A percentile compares a stretch with the other conserved stretches of the same genome.
These are phyloP conservation scores for Populus tomentosa DNA, from an alignment of 441 rosid genomes.

Conservation along the genomic window DNA sequence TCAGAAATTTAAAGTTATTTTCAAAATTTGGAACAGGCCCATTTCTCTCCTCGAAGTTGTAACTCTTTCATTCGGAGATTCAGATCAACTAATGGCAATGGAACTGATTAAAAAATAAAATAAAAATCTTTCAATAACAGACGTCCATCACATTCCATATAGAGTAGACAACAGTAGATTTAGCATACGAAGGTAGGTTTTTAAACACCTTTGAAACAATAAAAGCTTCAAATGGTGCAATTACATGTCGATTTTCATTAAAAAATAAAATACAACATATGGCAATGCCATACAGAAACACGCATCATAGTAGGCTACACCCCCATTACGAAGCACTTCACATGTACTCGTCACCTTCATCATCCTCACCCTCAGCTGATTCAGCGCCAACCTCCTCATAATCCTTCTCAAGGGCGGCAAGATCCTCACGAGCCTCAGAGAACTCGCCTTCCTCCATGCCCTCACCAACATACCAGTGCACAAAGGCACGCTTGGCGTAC, in stretches of 20 bases:
- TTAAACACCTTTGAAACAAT: no score
- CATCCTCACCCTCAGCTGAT: slow-evolving; percentile 72
- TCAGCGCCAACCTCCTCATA: slow-evolving; percentile 88
- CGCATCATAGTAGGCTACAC: neutral
- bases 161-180: neutral
- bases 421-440: slow-evolving; percentile 89
- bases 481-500: slow-evolving; percentile 86
- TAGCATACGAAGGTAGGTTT: neutral
- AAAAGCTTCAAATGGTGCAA: neutral
- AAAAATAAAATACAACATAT: no score
- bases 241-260: neutral
- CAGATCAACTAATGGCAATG: no score
- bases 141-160: neutral
- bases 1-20: no score
- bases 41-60: no score
- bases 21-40: no score
- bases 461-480: slow-evolving; percentile 92
- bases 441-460: slow-evolving; percentile 97
- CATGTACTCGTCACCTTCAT: slow-evolving; percentile 51
- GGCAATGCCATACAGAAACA: neutral
- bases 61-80: no score
- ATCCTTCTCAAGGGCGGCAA: slow-evolving; percentile 83
- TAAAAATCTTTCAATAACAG: no score
- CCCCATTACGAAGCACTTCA: neutral
- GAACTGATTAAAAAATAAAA: no score